Percentiles rank a stretch among this genome's conserved stretches.
These are phyloP conservation scores for Cruciata laevipes DNA, from an alignment of 257 asterid species.

Conservation along the genomic window DNA sequence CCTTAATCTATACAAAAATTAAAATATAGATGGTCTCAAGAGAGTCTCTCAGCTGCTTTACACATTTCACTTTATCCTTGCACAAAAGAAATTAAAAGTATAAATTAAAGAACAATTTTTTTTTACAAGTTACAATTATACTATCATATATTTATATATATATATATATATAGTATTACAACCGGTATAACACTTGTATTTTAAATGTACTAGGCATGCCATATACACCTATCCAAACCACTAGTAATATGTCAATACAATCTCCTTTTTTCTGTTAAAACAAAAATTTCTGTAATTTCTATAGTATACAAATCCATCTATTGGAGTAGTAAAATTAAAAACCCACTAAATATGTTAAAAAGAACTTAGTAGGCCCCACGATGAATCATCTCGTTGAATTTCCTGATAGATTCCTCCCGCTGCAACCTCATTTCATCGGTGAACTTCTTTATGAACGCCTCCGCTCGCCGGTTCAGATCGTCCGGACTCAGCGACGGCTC, in stretches of 20 bases:
- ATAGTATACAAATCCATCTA: neutral
- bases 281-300: neutral
- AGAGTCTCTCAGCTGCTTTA: too few species aligned
- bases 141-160: too few species aligned
- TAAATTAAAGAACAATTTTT: too few species aligned
- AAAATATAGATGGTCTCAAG: too few species aligned
- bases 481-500: conserved; percentile 31
- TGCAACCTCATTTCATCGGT: conserved; percentile 42
- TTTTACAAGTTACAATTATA: neutral
- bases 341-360: neutral
- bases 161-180: neutral
- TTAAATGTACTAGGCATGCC: neutral
- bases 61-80: too few species aligned
- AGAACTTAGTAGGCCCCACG: conserved; percentile 18
- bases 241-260: neutral
- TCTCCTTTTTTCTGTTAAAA: neutral
- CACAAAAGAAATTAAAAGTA: too few species aligned
- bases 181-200: neutral
- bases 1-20: too few species aligned
- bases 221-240: neutral
- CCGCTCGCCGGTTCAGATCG: conserved; percentile 32
- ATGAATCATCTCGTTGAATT: conserved; percentile 32
- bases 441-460: conserved; percentile 33
- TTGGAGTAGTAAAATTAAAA: neutral
- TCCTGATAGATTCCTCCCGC: conserved; percentile 29